These are phyloP conservation scores for Eucalyptus virginea DNA, from an alignment of 345 rosid species.

Conservation along the genomic window DNA sequence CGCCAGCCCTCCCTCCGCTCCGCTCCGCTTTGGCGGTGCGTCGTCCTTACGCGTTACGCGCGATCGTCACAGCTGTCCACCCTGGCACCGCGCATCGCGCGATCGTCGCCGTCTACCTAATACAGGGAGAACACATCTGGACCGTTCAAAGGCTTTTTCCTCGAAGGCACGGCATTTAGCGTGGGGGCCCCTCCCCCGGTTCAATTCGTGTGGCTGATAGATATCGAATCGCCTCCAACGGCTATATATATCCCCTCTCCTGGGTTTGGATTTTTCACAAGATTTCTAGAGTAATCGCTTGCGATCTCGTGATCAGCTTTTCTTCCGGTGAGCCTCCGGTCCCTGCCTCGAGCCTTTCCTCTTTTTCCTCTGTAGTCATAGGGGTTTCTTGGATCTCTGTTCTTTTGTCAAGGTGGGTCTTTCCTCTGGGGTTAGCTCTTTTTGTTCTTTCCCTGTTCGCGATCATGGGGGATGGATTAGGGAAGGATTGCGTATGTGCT, in stretches of 20 bases:
- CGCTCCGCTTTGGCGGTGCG: background rate
- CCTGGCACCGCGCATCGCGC: accelerated
- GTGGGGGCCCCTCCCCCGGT: background rate
- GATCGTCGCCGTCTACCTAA: background rate
- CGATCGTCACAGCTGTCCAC: background rate
- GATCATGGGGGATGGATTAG: background rate
- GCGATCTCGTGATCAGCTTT: background rate
- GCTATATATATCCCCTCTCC: background rate
- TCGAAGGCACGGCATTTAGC: background rate
- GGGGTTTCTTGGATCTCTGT: background rate
- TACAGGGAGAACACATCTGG: background rate
- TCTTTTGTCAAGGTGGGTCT: background rate
- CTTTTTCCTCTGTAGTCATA: background rate
- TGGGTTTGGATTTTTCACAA: accelerated
- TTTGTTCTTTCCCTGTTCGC: background rate
- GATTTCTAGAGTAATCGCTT: background rate
- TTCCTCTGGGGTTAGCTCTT: background rate
- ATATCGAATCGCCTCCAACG: background rate
- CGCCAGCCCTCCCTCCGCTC: background rate
- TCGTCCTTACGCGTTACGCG: background rate
- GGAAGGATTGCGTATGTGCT: background rate
- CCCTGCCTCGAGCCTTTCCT: background rate
- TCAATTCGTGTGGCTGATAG: background rate
- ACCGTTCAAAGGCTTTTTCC: background rate
- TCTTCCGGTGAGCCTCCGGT: background rate